Evolutionary conservation across 352 stramenopile species (phyloP), one percentile per base, ranked within the genome.

Genomic region (Phytophthora citricola): DNA sequence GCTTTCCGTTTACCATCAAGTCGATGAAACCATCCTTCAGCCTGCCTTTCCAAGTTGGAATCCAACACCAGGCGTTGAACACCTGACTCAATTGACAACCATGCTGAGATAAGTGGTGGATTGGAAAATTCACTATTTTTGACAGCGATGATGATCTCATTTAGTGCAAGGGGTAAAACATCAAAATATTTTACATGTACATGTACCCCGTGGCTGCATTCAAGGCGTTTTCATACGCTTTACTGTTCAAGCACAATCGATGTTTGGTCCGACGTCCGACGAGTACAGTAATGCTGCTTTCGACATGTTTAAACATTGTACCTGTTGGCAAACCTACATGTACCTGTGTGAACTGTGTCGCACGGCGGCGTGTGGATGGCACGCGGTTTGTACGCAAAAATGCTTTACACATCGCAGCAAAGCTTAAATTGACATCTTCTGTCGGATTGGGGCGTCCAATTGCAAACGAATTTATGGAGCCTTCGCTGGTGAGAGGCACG

Each of bases 381-480:
- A 39, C 27, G 20, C 41, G n/a, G 38, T 48, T 47, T 7, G 36
- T 34, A 39, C 31, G 55, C 40, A 60, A 46, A 60, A 54, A 60
- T 12, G 57, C 20, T 61, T 55, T 54, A 68, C 52, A 68, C 45
- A 60, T 53, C 59, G 14, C 39, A 46, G 56, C 63, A 73, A 73
- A 73, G 59, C 65, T 56, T 41, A 50, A 15, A 26, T 41, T 41
- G 11, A 8, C 58, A 73, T 73, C 65, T 73, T 73, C 40, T 40
- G 7, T 27, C 34, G 6, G 58, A 73, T 64, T 50, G 48, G 58
- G 2, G 49, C 14, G 63, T 71, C 24, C 57, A 46, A 63, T 71
- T 56, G 64, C 53, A 44, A 63, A 26, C 39, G 39, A 31, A 20
- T 46, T 58, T 45, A 26, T 45, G 24, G 38, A 31, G 5, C 29